These are phyloP conservation scores for Neocatenulostroma microsporum DNA, from an alignment of 2,329 filamentous ascomycete species.

Conservation along the genomic window DNA sequence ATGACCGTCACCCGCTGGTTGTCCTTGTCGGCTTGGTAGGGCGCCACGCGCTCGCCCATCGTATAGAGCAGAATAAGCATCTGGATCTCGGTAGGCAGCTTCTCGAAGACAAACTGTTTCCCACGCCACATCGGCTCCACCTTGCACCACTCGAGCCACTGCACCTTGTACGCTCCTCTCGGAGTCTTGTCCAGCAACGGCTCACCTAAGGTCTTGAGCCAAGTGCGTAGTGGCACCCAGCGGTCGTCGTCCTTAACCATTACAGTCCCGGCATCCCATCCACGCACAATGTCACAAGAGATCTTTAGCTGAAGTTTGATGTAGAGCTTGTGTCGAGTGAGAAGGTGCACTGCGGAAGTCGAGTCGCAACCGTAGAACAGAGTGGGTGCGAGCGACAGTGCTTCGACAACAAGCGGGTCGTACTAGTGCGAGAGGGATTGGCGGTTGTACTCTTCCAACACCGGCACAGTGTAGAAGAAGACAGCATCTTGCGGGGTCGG, in stretches of 20 bases:
- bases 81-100: not conserved
- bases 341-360: not conserved
- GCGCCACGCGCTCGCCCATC: slow-evolving; percentile 1
- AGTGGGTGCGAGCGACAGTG: not conserved
- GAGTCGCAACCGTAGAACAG: slow-evolving; percentile 1
- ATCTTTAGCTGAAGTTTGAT: not conserved
- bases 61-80: not conserved
- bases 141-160: not conserved
- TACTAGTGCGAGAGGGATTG: not conserved
- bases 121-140: no score
- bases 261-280: no score
- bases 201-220: slow-evolving; percentile 2
- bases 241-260: slow-evolving; percentile 5
- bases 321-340: not conserved
- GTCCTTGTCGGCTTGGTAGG: not conserved
- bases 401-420: not conserved
- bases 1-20: no score
- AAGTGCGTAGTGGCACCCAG: not conserved
- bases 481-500: not conserved
- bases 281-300: no score
- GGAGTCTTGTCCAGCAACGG: no score
- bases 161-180: slow-evolving; percentile 1
- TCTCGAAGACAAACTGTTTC: not conserved
- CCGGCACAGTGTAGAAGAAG: not conserved
- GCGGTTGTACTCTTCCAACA: not conserved